Conservation (phyloP, 202 grass and related monocot species). For the Zoysia matrella region DNA sequence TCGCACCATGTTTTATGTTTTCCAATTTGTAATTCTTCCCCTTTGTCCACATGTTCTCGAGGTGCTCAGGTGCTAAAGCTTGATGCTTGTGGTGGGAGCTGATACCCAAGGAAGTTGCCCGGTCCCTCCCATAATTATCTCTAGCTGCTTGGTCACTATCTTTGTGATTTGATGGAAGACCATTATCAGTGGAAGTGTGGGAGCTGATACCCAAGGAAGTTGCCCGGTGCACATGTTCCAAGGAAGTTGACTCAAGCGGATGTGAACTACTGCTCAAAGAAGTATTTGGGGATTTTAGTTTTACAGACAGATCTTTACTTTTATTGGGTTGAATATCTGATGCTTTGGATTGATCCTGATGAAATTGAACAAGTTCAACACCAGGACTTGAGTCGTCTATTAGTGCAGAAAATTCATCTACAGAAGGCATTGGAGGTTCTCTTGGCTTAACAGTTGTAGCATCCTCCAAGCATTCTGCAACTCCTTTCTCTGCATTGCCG, state of each 20-base stretch:
- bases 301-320: conserved; percentile 45
- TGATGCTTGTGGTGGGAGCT: conserved; percentile 57
- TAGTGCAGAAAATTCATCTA: conserved; percentile 79
- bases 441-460: conserved; percentile 53
- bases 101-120: conserved; percentile 58
- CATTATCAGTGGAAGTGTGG: conserved; percentile 13
- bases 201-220: background rate
- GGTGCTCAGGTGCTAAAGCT: conserved; percentile 85
- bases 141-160: conserved; percentile 43
- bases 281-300: conserved; percentile 34
- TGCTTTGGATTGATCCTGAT: conserved; percentile 55
- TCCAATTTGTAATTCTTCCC: conserved; percentile 88
- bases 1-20: conserved; percentile 51
- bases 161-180: conserved; percentile 46
- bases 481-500: conserved; percentile 63
- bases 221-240: background rate
- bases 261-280: conserved; percentile 39
- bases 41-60: conserved; percentile 97
- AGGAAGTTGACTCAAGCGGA: conserved; percentile 44
- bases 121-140: conserved; percentile 48
- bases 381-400: conserved; percentile 76
- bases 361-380: conserved; percentile 87
- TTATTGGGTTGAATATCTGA: conserved; percentile 41
- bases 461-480: conserved; percentile 52
- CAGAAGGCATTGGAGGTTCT: conserved; percentile 65